Evolutionary conservation across 225 moss, liverwort and hornwort species (phyloP).

Genomic region (Asterella californica): DNA sequence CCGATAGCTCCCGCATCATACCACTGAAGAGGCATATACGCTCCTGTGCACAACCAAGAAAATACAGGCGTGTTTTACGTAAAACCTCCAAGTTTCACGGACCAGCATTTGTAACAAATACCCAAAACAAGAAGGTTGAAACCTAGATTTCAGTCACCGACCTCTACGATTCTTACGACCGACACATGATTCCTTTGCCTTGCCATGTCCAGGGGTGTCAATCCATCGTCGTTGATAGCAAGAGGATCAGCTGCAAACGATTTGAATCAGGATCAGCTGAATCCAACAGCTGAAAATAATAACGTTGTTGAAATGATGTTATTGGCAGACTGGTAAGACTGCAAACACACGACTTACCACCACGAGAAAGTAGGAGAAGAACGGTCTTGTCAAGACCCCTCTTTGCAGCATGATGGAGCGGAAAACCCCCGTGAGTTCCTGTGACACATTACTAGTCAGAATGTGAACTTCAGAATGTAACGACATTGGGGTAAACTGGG

Average conservation of each 20-base stretch:
- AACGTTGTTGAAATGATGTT: slow-evolving; percentile 1
- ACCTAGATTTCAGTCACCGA: slow-evolving; percentile 13
- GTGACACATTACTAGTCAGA: background rate
- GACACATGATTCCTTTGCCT: slow-evolving; percentile 69
- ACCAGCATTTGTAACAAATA: background rate
- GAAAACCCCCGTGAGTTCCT: slow-evolving; percentile 86
- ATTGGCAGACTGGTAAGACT: background rate
- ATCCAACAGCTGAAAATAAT: background rate
- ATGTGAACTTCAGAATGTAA: background rate
- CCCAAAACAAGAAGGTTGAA: background rate
- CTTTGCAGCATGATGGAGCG: slow-evolving; percentile 96
- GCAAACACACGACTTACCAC: slow-evolving; percentile 50
- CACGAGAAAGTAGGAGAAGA: slow-evolving; percentile 63
- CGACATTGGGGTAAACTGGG: background rate
- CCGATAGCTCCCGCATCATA: slow-evolving; percentile 76
- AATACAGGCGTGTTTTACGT: background rate
- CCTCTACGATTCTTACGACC: slow-evolving; percentile 94
- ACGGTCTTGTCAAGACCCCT: slow-evolving; percentile 86
- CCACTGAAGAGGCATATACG: slow-evolving; percentile 83
- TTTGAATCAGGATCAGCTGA: background rate
- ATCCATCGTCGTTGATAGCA: slow-evolving; percentile 73
- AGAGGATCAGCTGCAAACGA: slow-evolving; percentile 75
- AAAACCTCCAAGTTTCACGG: background rate
- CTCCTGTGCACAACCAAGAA: slow-evolving; percentile 48
- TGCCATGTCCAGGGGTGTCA: slow-evolving; percentile 94